phyloP scores from a whole-genome alignment of 768 basidiomycete species.

The Hortiboletus flavorubellus region DNA sequence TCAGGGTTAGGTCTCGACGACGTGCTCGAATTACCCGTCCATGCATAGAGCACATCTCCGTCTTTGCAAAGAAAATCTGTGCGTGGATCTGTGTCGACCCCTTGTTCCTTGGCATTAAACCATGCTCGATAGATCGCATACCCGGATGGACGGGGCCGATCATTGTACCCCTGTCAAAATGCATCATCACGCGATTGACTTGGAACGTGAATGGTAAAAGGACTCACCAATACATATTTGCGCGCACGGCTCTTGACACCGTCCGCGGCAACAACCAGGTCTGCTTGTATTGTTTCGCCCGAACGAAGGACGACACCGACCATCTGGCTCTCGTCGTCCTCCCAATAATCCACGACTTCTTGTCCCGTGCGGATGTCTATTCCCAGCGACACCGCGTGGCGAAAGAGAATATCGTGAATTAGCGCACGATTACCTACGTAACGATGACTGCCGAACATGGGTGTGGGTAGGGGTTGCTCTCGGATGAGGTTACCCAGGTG shows the following conservation, averaged over 20 bases:
- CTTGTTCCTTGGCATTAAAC: conserved; percentile 24
- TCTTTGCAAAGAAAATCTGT: conserved; percentile 19
- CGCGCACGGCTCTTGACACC: conserved; percentile 24
- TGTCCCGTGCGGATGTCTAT: conserved; percentile 22
- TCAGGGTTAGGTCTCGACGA: neutral
- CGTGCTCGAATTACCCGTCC: conserved; percentile 16
- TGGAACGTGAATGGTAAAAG: neutral
- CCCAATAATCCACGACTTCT: conserved; percentile 24
- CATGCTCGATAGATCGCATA: conserved; percentile 30
- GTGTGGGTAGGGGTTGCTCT: conserved; percentile 13
- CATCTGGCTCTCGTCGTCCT: neutral
- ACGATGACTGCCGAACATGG: conserved; percentile 13
- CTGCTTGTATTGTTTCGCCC: conserved; percentile 16
- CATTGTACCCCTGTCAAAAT: conserved; percentile 20
- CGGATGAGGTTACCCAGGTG: conserved; percentile 21
- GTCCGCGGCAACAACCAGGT: conserved; percentile 30
- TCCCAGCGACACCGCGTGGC: conserved; percentile 22
- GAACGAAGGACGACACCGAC: conserved; percentile 18
- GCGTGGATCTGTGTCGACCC: conserved; percentile 21
- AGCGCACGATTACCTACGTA: conserved; percentile 25
- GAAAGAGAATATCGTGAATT: conserved; percentile 21
- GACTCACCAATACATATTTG: conserved; percentile 20
- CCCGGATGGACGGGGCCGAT: conserved; percentile 26
- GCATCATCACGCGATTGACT: neutral
- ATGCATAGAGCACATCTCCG: conserved; percentile 23